Percentiles rank a stretch among this genome's conserved stretches.
Conservation (phyloP, 2,329 filamentous ascomycete genomes). For the Dactylellina cionopaga region DNA sequence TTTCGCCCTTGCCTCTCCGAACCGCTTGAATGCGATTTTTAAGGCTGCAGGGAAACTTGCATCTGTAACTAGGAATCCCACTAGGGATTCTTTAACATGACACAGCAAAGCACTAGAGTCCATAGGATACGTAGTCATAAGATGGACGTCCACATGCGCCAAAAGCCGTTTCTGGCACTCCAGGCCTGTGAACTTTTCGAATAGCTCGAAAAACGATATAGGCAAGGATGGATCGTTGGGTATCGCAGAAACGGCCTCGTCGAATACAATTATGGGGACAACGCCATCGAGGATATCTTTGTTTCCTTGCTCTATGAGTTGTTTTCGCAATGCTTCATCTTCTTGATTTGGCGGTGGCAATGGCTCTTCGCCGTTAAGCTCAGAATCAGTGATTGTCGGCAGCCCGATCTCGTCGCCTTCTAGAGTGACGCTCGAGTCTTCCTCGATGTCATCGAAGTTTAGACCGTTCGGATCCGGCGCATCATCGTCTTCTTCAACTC, state of each 20-base stretch:
- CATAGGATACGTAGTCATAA: conserved; percentile 70
- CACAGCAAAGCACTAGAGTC: conserved; percentile 75
- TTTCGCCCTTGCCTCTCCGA: conserved; percentile 44
- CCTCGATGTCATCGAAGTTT: conserved; percentile 61
- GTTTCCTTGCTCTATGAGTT: conserved; percentile 71
- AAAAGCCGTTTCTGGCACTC: conserved; percentile 74
- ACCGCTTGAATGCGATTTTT: conserved; percentile 43
- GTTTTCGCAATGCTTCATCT: conserved; percentile 63
- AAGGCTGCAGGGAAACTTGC: conserved; percentile 70
- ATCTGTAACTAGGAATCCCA: conserved; percentile 72
- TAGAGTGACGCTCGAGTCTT: conserved; percentile 60
- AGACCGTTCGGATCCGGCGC: conserved; percentile 70
- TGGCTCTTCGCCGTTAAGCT: conserved; percentile 66
- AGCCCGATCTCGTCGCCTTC: conserved; percentile 63
- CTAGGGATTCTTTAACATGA: conserved; percentile 75
- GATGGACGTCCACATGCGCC: conserved; percentile 75
- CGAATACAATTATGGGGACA: conserved; percentile 91
- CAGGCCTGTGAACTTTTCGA: conserved; percentile 74
- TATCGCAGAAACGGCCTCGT: conserved; percentile 81
- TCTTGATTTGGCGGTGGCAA: conserved; percentile 27
- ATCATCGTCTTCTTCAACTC: conserved; percentile 69
- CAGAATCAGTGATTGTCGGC: conserved; percentile 71
- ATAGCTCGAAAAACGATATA: conserved; percentile 81
- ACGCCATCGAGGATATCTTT: conserved; percentile 91
- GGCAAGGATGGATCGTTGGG: conserved; percentile 74